Evolutionary conservation across 805 yeast genomes (phyloP).

Genomic region (Kregervanrija fluxuum): DNA sequence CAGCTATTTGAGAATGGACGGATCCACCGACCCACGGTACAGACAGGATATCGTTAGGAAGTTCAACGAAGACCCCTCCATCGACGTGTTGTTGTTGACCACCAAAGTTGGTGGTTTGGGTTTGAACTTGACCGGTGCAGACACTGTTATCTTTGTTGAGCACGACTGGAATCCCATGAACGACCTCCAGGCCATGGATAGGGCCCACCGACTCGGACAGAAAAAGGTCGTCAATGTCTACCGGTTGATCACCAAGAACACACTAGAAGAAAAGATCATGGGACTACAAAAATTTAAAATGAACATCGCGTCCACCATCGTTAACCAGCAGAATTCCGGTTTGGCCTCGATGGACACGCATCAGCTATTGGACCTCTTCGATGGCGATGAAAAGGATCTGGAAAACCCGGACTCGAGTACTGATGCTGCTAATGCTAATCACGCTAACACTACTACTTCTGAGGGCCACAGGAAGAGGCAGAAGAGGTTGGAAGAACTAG

Average conservation of each 20-base stretch:
- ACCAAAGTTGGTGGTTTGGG: conserved; percentile 99
- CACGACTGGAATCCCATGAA: conserved; percentile 99
- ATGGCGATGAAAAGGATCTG: conserved; percentile 47
- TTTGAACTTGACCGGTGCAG: conserved; percentile 94
- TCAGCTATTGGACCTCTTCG: conserved; percentile 84
- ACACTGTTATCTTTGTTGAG: conserved; percentile 97
- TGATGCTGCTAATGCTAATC: conserved; percentile 21
- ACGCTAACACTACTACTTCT: neutral
- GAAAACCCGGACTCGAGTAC: conserved; percentile 25
- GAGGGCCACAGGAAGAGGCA: conserved; percentile 26
- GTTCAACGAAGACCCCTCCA: conserved; percentile 94
- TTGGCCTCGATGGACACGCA: conserved; percentile 94
- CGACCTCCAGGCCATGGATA: conserved; percentile 98
- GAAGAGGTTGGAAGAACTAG: conserved; percentile 14
- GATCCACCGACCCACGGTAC: conserved; percentile 85
- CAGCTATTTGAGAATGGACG: conserved; percentile 90
- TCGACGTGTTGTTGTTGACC: conserved; percentile 83
- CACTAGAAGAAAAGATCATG: conserved; percentile 96
- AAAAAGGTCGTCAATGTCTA: conserved; percentile 97
- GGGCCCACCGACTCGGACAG: conserved; percentile 97
- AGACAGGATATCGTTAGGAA: conserved; percentile 87
- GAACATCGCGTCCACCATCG: conserved; percentile 94
- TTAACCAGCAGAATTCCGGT: conserved; percentile 96
- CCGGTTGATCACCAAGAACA: conserved; percentile 84
- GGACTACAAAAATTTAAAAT: conserved; percentile 95